These are phyloP conservation scores for Arbutus unedo DNA, from an alignment of 148 eudicot species.

Conservation along the genomic window DNA sequence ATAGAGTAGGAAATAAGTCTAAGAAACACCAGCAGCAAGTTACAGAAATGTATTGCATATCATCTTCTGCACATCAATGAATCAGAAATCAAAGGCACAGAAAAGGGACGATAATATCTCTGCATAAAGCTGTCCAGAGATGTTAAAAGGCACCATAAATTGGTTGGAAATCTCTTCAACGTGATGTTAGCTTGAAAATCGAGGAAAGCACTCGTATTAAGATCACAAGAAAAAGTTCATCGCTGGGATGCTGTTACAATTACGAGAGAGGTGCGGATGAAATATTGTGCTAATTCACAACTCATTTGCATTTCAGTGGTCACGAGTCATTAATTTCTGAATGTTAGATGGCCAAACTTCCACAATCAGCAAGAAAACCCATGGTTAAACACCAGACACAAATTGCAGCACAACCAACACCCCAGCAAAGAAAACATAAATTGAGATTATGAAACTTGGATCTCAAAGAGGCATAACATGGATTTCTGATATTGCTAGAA, in stretches of 20 bases:
- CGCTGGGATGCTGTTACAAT: background rate
- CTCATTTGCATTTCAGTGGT: background rate
- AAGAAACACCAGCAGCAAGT: constrained; percentile 1
- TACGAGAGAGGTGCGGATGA: background rate
- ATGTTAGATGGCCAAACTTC: background rate
- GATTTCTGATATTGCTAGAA: background rate
- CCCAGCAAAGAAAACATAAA: background rate
- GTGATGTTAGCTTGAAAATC: background rate
- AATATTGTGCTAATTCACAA: background rate
- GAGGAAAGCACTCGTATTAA: background rate
- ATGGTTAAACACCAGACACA: background rate
- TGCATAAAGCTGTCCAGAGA: background rate
- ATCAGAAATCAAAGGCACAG: background rate
- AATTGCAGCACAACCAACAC: background rate
- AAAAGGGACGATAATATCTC: background rate
- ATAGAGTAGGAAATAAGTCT: background rate
- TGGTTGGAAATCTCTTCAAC: background rate
- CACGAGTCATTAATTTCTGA: background rate
- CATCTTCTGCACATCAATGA: background rate
- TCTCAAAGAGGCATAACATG: background rate
- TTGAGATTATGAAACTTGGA: background rate
- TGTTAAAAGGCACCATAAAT: background rate
- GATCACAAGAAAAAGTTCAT: background rate
- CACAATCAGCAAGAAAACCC: background rate
- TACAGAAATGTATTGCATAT: constrained; percentile 2